A percentile compares a stretch with the other conserved stretches of the same genome.
Evolutionary conservation across 208 protist species (phyloP).

Genomic region (Leishmania tropica): DNA sequence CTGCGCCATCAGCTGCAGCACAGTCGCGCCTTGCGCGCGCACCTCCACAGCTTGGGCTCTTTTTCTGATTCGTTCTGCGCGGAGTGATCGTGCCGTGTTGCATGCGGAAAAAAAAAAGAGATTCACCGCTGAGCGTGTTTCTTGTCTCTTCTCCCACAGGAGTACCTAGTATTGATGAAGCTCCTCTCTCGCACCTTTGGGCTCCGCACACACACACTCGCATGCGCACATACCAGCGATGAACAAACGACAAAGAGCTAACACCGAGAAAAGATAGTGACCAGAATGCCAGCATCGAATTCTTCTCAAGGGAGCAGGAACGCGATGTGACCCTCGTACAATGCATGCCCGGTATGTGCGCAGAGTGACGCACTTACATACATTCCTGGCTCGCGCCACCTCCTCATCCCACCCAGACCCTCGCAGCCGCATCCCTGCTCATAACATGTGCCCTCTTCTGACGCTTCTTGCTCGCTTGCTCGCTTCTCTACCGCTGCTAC

Average conservation of each 20-base stretch:
- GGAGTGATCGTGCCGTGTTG: background rate
- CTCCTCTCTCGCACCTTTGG: background rate
- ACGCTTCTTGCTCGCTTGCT: background rate
- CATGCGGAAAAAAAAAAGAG: background rate
- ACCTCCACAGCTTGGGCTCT: background rate
- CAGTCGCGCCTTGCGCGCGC: conserved; percentile 26
- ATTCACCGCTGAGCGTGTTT: background rate
- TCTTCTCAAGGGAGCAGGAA: background rate
- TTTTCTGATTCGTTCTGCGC: background rate
- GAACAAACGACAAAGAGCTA: background rate
- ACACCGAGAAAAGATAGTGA: background rate
- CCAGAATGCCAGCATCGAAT: background rate
- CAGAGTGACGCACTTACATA: background rate
- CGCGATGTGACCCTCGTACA: background rate
- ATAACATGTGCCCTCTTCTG: background rate
- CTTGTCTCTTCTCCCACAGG: background rate
- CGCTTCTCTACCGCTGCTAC: background rate
- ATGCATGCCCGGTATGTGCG: background rate
- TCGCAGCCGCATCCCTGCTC: background rate
- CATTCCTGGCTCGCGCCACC: background rate
- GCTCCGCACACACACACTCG: no score
- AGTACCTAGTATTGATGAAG: background rate
- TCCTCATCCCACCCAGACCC: background rate
- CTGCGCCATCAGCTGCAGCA: conserved; percentile 43
- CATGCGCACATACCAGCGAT: background rate